Conservation (phyloP, 108 stramenopile genomes). For the Cafeteria roenbergensis region DNA sequence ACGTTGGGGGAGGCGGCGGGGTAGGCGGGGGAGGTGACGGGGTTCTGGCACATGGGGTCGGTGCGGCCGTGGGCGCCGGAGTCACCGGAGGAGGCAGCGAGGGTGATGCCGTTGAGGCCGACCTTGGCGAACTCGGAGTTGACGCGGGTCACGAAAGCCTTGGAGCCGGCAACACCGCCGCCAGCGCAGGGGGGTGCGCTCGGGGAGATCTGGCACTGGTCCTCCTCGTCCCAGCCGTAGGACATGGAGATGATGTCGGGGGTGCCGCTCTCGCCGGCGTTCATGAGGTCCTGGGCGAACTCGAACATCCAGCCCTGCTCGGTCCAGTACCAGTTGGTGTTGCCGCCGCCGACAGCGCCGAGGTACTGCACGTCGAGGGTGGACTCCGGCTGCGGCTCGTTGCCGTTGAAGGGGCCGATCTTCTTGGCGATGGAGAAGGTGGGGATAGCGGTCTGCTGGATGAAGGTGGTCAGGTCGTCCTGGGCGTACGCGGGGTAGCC, state of each 20-base stretch:
- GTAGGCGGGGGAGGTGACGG: slow-evolving; percentile 36
- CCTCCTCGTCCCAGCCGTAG: slow-evolving; percentile 4
- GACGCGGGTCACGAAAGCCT: slow-evolving; percentile 1
- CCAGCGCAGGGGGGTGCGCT: not conserved
- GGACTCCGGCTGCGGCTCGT: slow-evolving; percentile 4
- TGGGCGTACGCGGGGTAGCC: not conserved
- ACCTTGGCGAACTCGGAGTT: slow-evolving; percentile 17
- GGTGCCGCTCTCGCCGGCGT: not conserved
- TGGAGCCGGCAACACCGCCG: slow-evolving; percentile 7
- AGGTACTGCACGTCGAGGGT: slow-evolving; percentile 17
- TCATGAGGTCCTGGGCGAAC: not conserved
- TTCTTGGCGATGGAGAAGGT: not conserved
- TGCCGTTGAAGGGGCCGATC: not conserved
- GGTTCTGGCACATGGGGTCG: slow-evolving; percentile 3
- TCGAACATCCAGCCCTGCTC: not conserved
- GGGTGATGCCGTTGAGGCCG: slow-evolving; percentile 19
- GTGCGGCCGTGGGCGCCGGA: slow-evolving; percentile 35
- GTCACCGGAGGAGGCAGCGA: slow-evolving; percentile 32
- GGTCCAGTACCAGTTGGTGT: slow-evolving; percentile 10
- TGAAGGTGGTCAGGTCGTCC: not conserved
- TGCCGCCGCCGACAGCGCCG: slow-evolving; percentile 7
- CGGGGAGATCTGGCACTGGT: slow-evolving; percentile 6
- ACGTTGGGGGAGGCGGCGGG: slow-evolving; percentile 46
- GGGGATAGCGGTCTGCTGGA: not conserved
- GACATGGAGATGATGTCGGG: slow-evolving; percentile 1